Evolutionary conservation across 495 filamentous ascomycete species (phyloP), one percentile per base, ranked within the genome.

Genomic region (Chaetomium tenue): DNA sequence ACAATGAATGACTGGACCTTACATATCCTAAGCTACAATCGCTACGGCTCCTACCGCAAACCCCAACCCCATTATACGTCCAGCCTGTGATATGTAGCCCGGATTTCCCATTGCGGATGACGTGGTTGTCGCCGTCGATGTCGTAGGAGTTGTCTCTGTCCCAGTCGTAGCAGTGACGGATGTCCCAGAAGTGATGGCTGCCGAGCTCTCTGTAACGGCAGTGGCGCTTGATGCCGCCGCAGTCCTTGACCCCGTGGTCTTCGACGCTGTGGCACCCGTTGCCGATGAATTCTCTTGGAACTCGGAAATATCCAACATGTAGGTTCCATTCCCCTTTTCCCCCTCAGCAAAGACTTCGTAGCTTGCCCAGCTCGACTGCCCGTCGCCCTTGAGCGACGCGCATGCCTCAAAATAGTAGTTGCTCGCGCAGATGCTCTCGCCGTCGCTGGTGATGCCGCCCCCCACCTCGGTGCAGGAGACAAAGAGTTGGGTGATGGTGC

Each of bases 391-490:
- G 15, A 65, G 48, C 30, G 33, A 18, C 48, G 63, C 48, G 50
- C 63, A 65, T 12, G 63, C 57, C 37, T 48, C 6, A 37, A 37
- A 42, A 15, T 52, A 52, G 33, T 11, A 18, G 40, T 65, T 65
- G 47, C 56, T 60, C 20, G 63, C 63, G 56, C 63, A 65, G 16
- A 65, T 60, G 33, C 63, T 60, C 22, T 37, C 25, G 40, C 63
- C 63, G 57, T 55, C 47, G 50, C 47, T 56, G 3, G 6, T 4
- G 28, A 65, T 28, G 15, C 57, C 50, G 11, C 63, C 63, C 39
- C 63, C 63, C 0, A 9, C n/a, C 30, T 65, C 40, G 37, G 63
- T 65, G 40, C 63, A 65, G 22, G 56, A 60, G 33, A 60, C 57
- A 12, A 65, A 54, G 11, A 65, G 57, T 57, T 65, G 63, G 22